Evolutionary conservation across 2,329 filamentous ascomycete genomes (phyloP), one percentile per base, ranked within the genome.

Genomic region (Tolypocladium ovalisporum): DNA sequence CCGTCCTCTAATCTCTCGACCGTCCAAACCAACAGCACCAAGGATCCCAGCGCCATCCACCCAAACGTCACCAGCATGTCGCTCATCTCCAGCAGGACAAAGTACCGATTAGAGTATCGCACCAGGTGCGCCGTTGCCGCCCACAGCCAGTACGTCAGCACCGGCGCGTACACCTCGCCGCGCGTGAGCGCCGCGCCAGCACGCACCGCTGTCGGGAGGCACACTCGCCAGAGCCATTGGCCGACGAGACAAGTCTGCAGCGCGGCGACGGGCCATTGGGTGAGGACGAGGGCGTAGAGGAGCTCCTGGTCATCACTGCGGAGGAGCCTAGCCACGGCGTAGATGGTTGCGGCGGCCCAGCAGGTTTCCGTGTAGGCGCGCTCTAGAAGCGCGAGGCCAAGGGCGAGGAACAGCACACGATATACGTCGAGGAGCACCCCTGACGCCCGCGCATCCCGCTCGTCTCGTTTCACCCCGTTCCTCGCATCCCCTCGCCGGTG

Each of bases 31-130:
- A 22, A 36, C 12, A 62, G 54, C 53, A 65, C 59, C 17, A 60
- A 65, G 17, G 62, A 13, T 3, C 69, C 70, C 1, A 73, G 37
- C 57, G 68, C 64, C 58, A 65, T 54, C 62, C 60, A 62, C 37
- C 55, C 60, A 42, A 59, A 57, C 42, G 64, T 67, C 9, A 67
- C 58, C 53, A 66, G 47, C 59, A 74, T 58, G 6, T 70, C 72
- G 58, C 68, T 69, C 60, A 73, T 63, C 67, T 76, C 69, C 24
- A 75, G 61, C 51, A 68, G 64, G 7, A 76, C 65, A 58, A 71
- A 75, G 55, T 75, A 70, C 40, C 62, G 66, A 47, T 72, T 71
- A 35, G 73, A 70, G 56, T 70, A 69, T 42, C 62, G 61, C 17
- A 73, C 62, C 32, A 74, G 29, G 22, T 65, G 60, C 37, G 53